Evolutionary conservation across 2,329 filamentous ascomycete species (phyloP), one percentile per base, ranked within the genome.

Genomic region (Aspergillus spinulosporus): DNA sequence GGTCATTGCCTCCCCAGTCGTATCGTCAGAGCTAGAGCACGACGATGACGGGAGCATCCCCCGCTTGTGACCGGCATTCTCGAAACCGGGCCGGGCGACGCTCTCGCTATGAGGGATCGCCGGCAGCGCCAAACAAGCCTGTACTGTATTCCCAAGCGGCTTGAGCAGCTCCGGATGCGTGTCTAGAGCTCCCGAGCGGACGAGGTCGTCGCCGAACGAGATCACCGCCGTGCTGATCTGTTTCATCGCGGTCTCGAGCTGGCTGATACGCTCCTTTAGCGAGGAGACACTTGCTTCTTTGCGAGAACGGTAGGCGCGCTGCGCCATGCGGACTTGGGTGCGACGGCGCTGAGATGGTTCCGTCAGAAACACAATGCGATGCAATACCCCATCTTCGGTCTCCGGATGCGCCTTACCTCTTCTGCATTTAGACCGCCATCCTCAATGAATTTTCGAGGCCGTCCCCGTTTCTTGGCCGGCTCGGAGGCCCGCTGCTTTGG

Each of bases 291-390:
- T 60, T 3, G 61, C 63, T 54, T 67, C 63, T 42, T 66, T 66
- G 28, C 65, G 63, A n/a, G 63, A 66, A 14, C 65, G 64, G 55
- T 66, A 67, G 3, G 65, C 65, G 5, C 64, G 62, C 57, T 67
- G 65, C 12, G 64, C 65, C 37, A 66, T 56, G 34, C 65, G 64
- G 34, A 64, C 65, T 54, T 67, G 65, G 58, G 61, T 61, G 29
- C 65, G 64, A 6, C 65, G 56, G 37, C 64, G 64, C 65, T 67
- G 26, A 12, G 4, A 40, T 7, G 15, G 12, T 40, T 2, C 11
- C 14, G 31, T 11, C 9, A 49, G 15, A 26, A 14, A n/a, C 9
- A 8, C 32, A n/a, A 2, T 4, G 4, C 37, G 9, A 39, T 31
- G 3, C 6, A 47, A 46, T 11, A 2, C 11, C 2, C 9, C 7